Evolutionary conservation across 768 basidiomycete species (phyloP).

Genomic region (Podaxis rugospora): DNA sequence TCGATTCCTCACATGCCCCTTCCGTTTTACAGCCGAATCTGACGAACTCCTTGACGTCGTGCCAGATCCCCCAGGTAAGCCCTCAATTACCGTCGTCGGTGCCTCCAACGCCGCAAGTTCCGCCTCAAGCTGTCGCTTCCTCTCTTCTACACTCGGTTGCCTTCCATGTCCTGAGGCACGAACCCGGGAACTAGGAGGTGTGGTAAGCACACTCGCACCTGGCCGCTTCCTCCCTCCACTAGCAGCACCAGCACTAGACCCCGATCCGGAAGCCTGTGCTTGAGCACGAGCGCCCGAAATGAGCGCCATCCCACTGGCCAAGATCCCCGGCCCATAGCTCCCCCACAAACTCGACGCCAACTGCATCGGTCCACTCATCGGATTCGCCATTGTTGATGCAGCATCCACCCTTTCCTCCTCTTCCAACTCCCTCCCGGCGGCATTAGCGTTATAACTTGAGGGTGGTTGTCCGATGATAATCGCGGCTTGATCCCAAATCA

Average conservation of each 20-base stretch:
- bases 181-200: constrained; percentile 22
- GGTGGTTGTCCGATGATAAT: constrained; percentile 42
- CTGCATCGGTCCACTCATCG: constrained; percentile 60
- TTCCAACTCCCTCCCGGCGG: not conserved
- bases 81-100: not conserved
- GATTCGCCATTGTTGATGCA: constrained; percentile 42
- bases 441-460: constrained; percentile 5
- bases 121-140: constrained; percentile 49
- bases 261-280: no score
- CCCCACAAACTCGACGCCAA: constrained; percentile 67
- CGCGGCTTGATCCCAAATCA: constrained; percentile 62
- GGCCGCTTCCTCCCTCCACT: constrained; percentile 10
- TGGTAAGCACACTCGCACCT: constrained; percentile 17
- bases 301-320: constrained; percentile 64
- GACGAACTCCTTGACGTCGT: constrained; percentile 33
- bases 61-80: not conserved
- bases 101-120: constrained; percentile 23
- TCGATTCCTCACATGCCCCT: not conserved
- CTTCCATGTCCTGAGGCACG: constrained; percentile 12
- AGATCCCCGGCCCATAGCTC: constrained; percentile 69
- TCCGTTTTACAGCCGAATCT: constrained; percentile 29
- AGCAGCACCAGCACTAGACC: constrained; percentile 4
- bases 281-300: constrained; percentile 21
- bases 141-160: constrained; percentile 33
- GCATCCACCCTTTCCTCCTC: constrained; percentile 4